A percentile compares a stretch with the other conserved stretches of the same genome.
phyloP scores from a whole-genome alignment of 2,329 filamentous ascomycete genomes.

The Cryphonectria radicalis region DNA sequence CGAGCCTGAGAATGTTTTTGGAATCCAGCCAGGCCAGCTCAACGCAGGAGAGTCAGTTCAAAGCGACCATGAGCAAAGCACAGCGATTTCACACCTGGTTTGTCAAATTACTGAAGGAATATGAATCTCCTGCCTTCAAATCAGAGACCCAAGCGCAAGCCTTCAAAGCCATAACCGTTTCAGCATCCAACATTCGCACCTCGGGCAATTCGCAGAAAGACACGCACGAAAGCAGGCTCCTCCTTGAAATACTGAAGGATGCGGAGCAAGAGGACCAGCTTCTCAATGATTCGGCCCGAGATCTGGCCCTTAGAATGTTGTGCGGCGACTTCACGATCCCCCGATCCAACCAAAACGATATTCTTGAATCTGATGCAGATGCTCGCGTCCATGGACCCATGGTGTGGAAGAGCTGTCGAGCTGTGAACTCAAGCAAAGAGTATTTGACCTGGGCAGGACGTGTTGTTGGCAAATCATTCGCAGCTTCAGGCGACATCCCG shows the following conservation, averaged over 20 bases:
- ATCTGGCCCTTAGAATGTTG: conserved; percentile 72
- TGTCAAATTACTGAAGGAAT: conserved; percentile 66
- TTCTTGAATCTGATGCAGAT: conserved; percentile 69
- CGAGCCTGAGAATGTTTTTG: conserved; percentile 77
- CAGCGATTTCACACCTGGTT: conserved; percentile 81
- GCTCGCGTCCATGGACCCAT: conserved; percentile 66
- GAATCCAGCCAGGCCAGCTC: conserved; percentile 76
- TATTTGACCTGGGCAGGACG: conserved; percentile 87
- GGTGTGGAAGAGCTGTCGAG: conserved; percentile 77
- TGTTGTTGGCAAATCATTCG: conserved; percentile 82
- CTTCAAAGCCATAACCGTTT: conserved; percentile 70
- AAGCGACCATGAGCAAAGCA: conserved; percentile 75
- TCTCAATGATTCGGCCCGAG: conserved; percentile 70
- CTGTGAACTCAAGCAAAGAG: conserved; percentile 63
- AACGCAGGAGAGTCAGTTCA: conserved; percentile 83
- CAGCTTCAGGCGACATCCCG: conserved; percentile 71
- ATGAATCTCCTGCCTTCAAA: conserved; percentile 58
- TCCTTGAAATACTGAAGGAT: conserved; percentile 81
- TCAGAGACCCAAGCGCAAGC: conserved; percentile 54
- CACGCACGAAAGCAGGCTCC: conserved; percentile 76
- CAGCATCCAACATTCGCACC: conserved; percentile 68
- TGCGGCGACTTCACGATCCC: conserved; percentile 75
- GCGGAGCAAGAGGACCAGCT: conserved; percentile 64
- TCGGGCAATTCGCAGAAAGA: conserved; percentile 71
- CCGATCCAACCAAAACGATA: conserved; percentile 61